A percentile compares a stretch with the other conserved stretches of the same genome.
Conservation (phyloP, 768 basidiomycete species). For the Postia placenta region DNA sequence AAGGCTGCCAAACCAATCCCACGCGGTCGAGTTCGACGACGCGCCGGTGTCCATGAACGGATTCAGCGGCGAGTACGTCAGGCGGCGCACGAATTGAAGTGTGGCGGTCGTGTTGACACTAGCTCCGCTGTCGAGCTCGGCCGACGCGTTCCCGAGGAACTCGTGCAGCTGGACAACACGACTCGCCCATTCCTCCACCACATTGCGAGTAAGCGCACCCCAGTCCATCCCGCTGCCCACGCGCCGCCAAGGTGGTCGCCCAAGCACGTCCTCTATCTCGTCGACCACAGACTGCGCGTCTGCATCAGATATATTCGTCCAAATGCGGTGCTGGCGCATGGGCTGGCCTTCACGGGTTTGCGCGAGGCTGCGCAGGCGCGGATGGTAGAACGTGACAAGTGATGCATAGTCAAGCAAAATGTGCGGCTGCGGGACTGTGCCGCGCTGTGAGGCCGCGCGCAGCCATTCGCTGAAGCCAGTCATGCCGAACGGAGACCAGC, state of each 20-base stretch:
- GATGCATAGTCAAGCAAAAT: conserved; percentile 5
- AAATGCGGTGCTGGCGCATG: conserved; percentile 5
- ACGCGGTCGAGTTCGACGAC: not conserved
- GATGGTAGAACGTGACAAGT: conserved; percentile 5
- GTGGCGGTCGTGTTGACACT: not conserved
- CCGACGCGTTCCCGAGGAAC: conserved; percentile 2
- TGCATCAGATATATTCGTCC: conserved; percentile 4
- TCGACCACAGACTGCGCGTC: conserved; percentile 2
- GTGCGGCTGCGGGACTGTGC: conserved; percentile 1
- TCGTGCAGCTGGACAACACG: conserved; percentile 1
- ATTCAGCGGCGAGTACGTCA: conserved; percentile 5
- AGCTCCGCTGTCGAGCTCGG: not conserved
- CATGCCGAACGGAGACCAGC: not conserved
- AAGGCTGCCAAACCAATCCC: not conserved
- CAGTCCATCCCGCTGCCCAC: conserved; percentile 4
- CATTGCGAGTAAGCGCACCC: not conserved
- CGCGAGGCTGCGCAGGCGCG: conserved; percentile 2
- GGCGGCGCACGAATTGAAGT: not conserved
- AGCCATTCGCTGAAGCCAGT: conserved; percentile 3
- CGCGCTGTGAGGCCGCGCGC: conserved; percentile 2
- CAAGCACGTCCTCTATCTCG: conserved; percentile 1
- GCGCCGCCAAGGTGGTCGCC: not conserved
- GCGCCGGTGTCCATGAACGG: conserved; percentile 3
- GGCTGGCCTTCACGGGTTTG: conserved; percentile 1
- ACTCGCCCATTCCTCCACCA: conserved; percentile 4